Base-by-base conservation (phyloP, 140 eudicot species). In the Anethum foeniculum region DNA sequence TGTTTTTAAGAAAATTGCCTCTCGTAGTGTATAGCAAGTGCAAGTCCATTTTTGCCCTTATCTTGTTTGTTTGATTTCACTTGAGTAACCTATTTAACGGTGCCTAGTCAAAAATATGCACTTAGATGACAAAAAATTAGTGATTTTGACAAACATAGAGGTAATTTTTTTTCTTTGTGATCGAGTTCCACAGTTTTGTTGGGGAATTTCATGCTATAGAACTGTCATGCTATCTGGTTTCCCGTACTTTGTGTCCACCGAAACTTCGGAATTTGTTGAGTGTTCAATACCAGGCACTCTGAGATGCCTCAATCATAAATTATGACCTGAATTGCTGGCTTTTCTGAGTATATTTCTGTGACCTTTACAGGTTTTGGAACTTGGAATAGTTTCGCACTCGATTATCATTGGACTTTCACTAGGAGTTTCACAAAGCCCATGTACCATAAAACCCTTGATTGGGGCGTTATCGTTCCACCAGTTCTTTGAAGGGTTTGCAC, bases 401-500 rank as follows among this genome's bases (percentile, higher is more conserved):
- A 87, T 90, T 10, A 93, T 95, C 68, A 95, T 90, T n/a, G 99
- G 97, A 19, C 74, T 92, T 71, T 90, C 99, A 4, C 86, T 90
- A 23, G 97, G 99, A 62, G 95, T 94, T 32, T 94, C 97, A 54
- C 93, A 90, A 77, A 95, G 99, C 76, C 97, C 99, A 41, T 95
- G 97, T 69, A 89, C 97, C 6, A 88, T 92, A 32, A 80, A 87
- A 80, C 97, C 97, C 49, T 83, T 95, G 76, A 85, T 95, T 4
- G 97, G 88, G 30, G 97, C 97, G 0, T 62, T 95, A 79, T 95
- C 99, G 21, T 88, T 90, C 84, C 96, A 95, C 76, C 97, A 95
- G 72, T 95, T 92, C 88, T 92, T 92, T 46, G 97, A 95, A 86
- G 98, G 98, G 23, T 95, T 92, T 83, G 97, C 99, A 65, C 85